These are phyloP conservation scores for Tolypocladium paradoxum DNA, from an alignment of 2,329 filamentous ascomycete genomes.

Conservation along the genomic window DNA sequence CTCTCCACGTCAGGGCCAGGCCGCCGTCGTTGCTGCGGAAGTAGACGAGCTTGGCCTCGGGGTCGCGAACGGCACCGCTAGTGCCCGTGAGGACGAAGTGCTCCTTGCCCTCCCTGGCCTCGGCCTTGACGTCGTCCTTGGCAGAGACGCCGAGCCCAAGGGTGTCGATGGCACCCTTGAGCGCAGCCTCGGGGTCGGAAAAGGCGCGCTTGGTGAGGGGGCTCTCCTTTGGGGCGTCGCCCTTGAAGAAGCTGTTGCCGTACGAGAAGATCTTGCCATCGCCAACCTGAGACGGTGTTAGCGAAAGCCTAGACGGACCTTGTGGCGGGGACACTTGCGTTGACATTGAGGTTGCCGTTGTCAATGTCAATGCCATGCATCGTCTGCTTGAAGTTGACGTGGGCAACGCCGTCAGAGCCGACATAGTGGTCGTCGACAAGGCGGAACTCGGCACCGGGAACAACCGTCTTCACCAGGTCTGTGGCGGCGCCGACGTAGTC, in stretches of 20 bases:
- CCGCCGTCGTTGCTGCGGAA: slow-evolving; percentile 34
- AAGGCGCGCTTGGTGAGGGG: slow-evolving; percentile 28
- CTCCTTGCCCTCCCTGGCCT: slow-evolving; percentile 15
- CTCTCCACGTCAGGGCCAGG: slow-evolving; percentile 42
- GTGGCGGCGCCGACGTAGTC: slow-evolving; percentile 33
- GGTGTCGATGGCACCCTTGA: slow-evolving; percentile 27
- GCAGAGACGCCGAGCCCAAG: slow-evolving; percentile 21
- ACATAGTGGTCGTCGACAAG: slow-evolving; percentile 41
- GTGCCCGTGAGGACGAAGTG: slow-evolving; percentile 33
- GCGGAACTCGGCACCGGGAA: slow-evolving; percentile 33
- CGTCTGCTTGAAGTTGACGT: slow-evolving; percentile 51
- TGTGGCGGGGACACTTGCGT: slow-evolving; percentile 29
- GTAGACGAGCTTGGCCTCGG: slow-evolving; percentile 45
- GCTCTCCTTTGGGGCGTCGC: slow-evolving; percentile 25
- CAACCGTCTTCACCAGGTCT: slow-evolving; percentile 28
- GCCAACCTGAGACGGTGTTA: slow-evolving; percentile 26
- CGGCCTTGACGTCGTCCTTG: slow-evolving; percentile 11
- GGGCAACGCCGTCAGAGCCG: slow-evolving; percentile 42
- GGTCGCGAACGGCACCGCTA: slow-evolving; percentile 37
- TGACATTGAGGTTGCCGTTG: slow-evolving; percentile 50
- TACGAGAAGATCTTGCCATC: slow-evolving; percentile 48
- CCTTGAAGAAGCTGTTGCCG: slow-evolving; percentile 37
- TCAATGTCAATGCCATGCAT: slow-evolving; percentile 47
- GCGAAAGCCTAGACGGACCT: background rate
- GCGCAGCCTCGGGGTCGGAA: slow-evolving; percentile 31